Evolutionary conservation across 1,284 basidiomycete species (phyloP).

Genomic region (Trichosporon faecale): DNA sequence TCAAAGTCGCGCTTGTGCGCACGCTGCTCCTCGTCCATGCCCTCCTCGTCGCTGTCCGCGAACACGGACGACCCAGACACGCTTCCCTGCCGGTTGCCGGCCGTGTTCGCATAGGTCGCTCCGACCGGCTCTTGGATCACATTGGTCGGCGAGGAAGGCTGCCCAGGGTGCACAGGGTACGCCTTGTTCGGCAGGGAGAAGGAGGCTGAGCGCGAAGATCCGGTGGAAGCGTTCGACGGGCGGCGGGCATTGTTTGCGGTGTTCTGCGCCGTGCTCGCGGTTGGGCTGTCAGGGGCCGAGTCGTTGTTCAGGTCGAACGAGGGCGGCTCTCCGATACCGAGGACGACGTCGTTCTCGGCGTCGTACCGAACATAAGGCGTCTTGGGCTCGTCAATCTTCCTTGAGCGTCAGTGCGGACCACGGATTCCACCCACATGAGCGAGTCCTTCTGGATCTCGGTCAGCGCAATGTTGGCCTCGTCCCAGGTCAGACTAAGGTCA

Average conservation of each 20-base stretch:
- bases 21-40: slow-evolving; percentile 84
- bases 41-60: slow-evolving; percentile 67
- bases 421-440: slow-evolving; percentile 60
- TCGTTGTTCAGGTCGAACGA: slow-evolving; percentile 41
- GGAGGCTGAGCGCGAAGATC: slow-evolving; percentile 74
- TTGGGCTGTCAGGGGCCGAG: slow-evolving; percentile 11
- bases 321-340: slow-evolving; percentile 67
- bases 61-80: slow-evolving; percentile 37
- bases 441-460: slow-evolving; percentile 90
- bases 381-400: slow-evolving; percentile 92
- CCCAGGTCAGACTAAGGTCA: slow-evolving; percentile 69
- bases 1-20: slow-evolving; percentile 80
- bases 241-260: slow-evolving; percentile 29
- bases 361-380: slow-evolving; percentile 92
- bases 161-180: slow-evolving; percentile 41
- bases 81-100: slow-evolving; percentile 34
- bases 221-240: slow-evolving; percentile 63
- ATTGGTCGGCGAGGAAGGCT: slow-evolving; percentile 40
- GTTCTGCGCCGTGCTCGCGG: slow-evolving; percentile 18
- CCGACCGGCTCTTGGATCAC: slow-evolving; percentile 55
- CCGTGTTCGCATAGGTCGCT: slow-evolving; percentile 47
- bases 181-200: slow-evolving; percentile 57
- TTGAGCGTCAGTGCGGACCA: slow-evolving; percentile 16
- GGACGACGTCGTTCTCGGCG: slow-evolving; percentile 71
- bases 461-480: slow-evolving; percentile 82